These are phyloP conservation scores for Moricandia arvensis DNA, from an alignment of 345 rosid genomes.

Conservation along the genomic window DNA sequence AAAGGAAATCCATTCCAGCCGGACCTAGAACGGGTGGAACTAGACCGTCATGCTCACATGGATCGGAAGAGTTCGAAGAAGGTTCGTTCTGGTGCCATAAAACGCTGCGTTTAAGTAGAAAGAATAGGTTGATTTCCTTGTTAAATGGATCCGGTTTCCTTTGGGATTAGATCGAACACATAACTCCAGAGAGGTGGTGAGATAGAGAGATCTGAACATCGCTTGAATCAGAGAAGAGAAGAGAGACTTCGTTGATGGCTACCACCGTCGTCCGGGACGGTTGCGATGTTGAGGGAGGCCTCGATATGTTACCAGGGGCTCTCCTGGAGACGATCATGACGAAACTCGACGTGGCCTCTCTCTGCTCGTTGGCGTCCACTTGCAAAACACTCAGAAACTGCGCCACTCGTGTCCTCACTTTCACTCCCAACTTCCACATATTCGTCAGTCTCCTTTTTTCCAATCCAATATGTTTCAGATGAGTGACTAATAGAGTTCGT, in stretches of 20 bases:
- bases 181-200: neutral
- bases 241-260: constrained; percentile 22
- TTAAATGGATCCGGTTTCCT: constrained; percentile 17
- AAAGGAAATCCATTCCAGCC: no score
- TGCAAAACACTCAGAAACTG: constrained; percentile 53
- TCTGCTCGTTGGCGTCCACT: constrained; percentile 74
- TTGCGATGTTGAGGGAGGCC: constrained; percentile 33
- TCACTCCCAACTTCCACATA: constrained; percentile 71
- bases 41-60: neutral
- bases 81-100: neutral
- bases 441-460: constrained; percentile 47
- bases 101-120: neutral
- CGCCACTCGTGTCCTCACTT: constrained; percentile 68
- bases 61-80: neutral
- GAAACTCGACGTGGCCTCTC: constrained; percentile 74
- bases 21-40: neutral
- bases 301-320: constrained; percentile 74
- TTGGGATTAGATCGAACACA: constrained; percentile 20
- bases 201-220: constrained; percentile 10
- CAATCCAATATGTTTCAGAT: no score
- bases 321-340: constrained; percentile 64
- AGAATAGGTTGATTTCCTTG: neutral
- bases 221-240: neutral
- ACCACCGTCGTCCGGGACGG: neutral
- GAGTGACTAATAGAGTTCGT: neutral